These are phyloP conservation scores for Albizia julibrissin DNA, from an alignment of 306 rosid genomes.

Conservation along the genomic window DNA sequence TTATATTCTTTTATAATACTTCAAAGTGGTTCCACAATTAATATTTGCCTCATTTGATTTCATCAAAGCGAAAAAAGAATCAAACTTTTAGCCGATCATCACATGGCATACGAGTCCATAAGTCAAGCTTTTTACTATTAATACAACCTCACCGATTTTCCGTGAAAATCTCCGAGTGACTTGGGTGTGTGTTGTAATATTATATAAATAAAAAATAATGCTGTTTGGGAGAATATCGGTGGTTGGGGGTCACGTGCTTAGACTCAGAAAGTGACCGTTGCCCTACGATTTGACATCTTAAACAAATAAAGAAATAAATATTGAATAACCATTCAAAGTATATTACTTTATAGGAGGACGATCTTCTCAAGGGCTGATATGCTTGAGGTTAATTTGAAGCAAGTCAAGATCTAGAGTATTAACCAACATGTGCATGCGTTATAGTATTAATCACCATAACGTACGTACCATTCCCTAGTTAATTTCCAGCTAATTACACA, in stretches of 20 bases:
- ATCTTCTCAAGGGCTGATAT: background rate
- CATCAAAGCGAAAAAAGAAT: slow-evolving; percentile 25
- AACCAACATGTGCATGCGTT: background rate
- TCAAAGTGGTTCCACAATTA: background rate
- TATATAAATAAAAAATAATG: background rate
- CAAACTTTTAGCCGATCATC: slow-evolving; percentile 47
- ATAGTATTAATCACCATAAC: background rate
- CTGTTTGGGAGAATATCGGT: slow-evolving; percentile 27
- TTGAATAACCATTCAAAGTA: background rate
- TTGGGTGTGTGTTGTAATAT: background rate
- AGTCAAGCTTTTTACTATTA: slow-evolving; percentile 25
- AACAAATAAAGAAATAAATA: background rate
- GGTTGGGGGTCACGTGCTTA: slow-evolving; percentile 44
- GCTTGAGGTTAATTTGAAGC: background rate
- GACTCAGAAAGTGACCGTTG: slow-evolving; percentile 51
- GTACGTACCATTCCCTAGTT: background rate
- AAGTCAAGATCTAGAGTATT: background rate
- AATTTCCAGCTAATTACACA: background rate
- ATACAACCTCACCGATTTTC: background rate
- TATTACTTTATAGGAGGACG: background rate
- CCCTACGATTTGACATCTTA: slow-evolving; percentile 28
- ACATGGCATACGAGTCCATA: slow-evolving; percentile 40
- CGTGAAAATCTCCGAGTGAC: slow-evolving; percentile 15
- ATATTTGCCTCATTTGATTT: slow-evolving; percentile 11
- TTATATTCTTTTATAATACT: no score